These are phyloP conservation scores for Serendipita sp. DNA, from an alignment of 768 basidiomycete species.

Conservation along the genomic window DNA sequence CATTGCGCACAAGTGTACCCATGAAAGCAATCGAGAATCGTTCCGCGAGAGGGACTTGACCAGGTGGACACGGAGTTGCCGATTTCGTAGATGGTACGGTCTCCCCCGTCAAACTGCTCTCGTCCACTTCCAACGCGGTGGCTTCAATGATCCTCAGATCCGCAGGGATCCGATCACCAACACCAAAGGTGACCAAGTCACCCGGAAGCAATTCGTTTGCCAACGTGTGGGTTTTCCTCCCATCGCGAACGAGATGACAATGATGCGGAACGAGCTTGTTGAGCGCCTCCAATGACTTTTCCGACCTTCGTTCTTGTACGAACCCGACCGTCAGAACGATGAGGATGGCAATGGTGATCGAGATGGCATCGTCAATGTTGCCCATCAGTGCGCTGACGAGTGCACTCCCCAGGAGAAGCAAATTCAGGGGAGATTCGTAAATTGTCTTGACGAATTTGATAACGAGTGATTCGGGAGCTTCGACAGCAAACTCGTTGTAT, in stretches of 20 bases:
- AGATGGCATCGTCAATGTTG: conserved; percentile 88
- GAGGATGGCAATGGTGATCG: conserved; percentile 79
- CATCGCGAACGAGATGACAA: conserved; percentile 76
- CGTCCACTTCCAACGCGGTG: conserved; percentile 83
- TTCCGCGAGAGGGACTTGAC: conserved; percentile 53
- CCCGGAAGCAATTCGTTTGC: conserved; percentile 96
- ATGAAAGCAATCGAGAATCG: conserved; percentile 82
- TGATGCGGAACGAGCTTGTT: conserved; percentile 97
- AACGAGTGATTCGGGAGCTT: conserved; percentile 58
- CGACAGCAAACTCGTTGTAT: conserved; percentile 89
- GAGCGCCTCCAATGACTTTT: conserved; percentile 84
- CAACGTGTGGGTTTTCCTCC: conserved; percentile 58
- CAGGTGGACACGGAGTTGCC: conserved; percentile 24
- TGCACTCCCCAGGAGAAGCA: conserved; percentile 82
- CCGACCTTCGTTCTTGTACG: conserved; percentile 87
- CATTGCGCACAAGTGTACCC: conserved; percentile 88
- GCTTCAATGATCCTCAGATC: conserved; percentile 74
- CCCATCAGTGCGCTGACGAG: conserved; percentile 82
- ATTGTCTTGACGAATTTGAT: conserved; percentile 91
- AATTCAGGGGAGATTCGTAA: conserved; percentile 85
- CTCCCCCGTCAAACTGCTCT: conserved; percentile 90
- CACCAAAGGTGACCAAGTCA: conserved; percentile 75
- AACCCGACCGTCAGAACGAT: conserved; percentile 95
- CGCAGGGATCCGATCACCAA: conserved; percentile 88
- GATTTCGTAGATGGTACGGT: conserved; percentile 47